Base-by-base conservation (phyloP, 2,329 filamentous ascomycete genomes). In the Dactylonectria macrodidyma region DNA sequence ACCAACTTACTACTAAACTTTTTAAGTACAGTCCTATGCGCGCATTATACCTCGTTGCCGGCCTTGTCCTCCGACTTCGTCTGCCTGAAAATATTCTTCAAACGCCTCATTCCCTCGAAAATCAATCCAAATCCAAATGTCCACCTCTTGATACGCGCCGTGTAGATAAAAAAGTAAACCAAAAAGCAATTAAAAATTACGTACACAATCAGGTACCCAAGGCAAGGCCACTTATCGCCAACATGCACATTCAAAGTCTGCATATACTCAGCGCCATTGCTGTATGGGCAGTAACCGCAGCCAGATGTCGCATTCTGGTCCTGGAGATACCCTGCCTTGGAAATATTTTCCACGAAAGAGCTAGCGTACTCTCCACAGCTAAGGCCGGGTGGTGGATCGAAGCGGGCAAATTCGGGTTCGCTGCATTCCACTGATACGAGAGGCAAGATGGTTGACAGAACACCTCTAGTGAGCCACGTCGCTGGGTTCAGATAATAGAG, bases 121-220 rank as follows among this genome's bases (percentile, higher is more conserved):
- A 44, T n/a, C 16, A 8, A n/a, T n/a, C 88, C 88, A 68, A 93
- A 85, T 0, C 91, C 92, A 79, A 94, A 94, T 19, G 81, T 87
- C 91, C 91, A 94, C 6, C 89, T 87, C 72, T 86, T 87, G 61
- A 94, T 88, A 22, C 92, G 85, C 8, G 93, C 90, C 3, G 88
- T 91, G 81, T 91, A 94, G 64, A 94, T 89, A 76, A 94, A 93
- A 81, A 93, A 92, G 78, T 92, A 93, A 0, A 93, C 90, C 59
- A 94, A 64, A 30, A 86, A 81, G 89, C 90, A 93, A 75, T 93
- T 94, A 63, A 87, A 90, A n/a, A 92, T 81, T 56, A 88, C 88
- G 78, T 93, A 94, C 1, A 88, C 89, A 6, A 93, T 72, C 82
- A 94, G 92, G 67, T 94, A 90, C 7, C 91, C 92, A 72, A 93